These are phyloP conservation scores for Amphicarpaea edgeworthii DNA, from an alignment of 306 rosid species.

Conservation along the genomic window DNA sequence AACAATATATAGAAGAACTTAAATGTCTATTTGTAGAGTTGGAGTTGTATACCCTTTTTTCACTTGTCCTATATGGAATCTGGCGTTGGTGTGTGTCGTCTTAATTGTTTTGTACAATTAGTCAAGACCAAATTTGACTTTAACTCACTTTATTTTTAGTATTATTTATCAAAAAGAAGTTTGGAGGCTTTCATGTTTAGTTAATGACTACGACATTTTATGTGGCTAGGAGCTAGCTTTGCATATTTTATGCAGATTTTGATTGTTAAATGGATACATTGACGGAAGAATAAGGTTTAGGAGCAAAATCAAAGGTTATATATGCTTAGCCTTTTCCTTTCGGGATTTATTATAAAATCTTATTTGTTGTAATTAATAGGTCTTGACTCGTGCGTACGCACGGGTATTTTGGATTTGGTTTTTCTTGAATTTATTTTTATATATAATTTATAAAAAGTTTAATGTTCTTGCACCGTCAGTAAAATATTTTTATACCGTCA, in stretches of 20 bases:
- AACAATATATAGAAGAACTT: conserved; percentile 15
- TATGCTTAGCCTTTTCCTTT: background rate
- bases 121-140: conserved; percentile 26
- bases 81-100: conserved; percentile 21
- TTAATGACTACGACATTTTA: conserved; percentile 14
- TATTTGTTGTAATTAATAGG: background rate
- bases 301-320: background rate
- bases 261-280: background rate
- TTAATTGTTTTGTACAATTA: background rate
- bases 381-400: background rate
- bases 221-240: background rate
- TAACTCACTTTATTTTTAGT: background rate
- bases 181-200: conserved; percentile 4
- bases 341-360: background rate
- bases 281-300: background rate
- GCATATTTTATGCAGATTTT: background rate
- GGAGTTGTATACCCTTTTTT: background rate
- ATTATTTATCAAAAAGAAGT: background rate
- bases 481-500: too few relatives aligned
- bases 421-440: too few relatives aligned
- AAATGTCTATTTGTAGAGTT: conserved; percentile 9
- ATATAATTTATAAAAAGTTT: too few relatives aligned
- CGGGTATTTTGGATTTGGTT: too few relatives aligned
- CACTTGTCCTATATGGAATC: conserved; percentile 21
- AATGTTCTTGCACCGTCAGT: too few relatives aligned